Evolutionary conservation across 2,329 filamentous ascomycete genomes (phyloP), one percentile per base, ranked within the genome.

Genomic region (Didymella pinodella): DNA sequence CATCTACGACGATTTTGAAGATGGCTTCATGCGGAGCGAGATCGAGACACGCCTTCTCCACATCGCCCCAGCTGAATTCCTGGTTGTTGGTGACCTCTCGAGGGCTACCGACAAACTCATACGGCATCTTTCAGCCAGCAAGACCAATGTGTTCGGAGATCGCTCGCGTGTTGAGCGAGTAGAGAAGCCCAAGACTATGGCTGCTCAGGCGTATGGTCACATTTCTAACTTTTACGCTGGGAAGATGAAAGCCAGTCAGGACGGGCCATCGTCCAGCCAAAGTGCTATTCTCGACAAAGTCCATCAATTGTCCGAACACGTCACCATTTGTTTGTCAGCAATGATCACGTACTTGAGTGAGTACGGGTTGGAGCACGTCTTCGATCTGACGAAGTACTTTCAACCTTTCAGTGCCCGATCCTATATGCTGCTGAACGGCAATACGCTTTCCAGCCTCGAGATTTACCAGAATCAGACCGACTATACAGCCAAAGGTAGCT

Each of bases 391-490:
- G 1, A 97, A 96, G 69, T 97, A 98, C 79, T 99, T 99, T 72
- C 90, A 97, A 67, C 92, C 93, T 2, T 99, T 99, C 79, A 97
- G 91, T 67, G 92, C 93, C 7, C 85, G 93, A 36, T 93, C 94
- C 14, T 93, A 98, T 72, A 98, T 99, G 95, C 83, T 98, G 4
- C 82, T 99, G 60, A 97, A 96, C 72, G 95, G 94, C 44, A 99
- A 97, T 54, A 97, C 94, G 0, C 81, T 99, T 36, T 94, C 92
- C 48, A 97, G 92, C 69, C 84, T 99, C 12, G 95, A 99, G 75
- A 92, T 99, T 2, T 99, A 97, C 73, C 90, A 93, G 61, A 99
- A 99, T 66, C 88, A 93, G 69, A 98, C 94, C 0, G 93, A 98
- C 72, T 86, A 93, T 69, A 85, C 87, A 0, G 87, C 90, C 58